Percentiles rank a stretch among this genome's conserved stretches.
phyloP scores from a whole-genome alignment of 768 basidiomycete genomes.

The Ramaria sp. region DNA sequence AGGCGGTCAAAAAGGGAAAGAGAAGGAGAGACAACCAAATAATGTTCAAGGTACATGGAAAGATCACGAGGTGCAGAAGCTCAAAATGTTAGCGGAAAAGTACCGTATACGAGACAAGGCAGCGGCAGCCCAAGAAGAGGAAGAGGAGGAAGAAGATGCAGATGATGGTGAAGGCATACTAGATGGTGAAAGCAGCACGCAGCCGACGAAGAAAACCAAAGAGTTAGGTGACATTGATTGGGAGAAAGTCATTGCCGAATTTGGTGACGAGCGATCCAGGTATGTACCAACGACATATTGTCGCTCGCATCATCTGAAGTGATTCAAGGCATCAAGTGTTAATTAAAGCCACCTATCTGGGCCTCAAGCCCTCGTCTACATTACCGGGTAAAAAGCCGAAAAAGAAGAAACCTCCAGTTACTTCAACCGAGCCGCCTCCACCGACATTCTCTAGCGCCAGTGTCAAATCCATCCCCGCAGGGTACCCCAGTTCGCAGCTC shows the following conservation, averaged over 20 bases:
- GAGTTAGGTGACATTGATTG: conserved; percentile 57
- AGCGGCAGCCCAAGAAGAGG: conserved; percentile 28
- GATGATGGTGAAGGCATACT: background rate
- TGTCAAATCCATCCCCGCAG: background rate
- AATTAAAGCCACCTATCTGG: conserved; percentile 69
- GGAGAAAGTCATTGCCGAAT: conserved; percentile 67
- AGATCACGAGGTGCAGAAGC: conserved; percentile 60
- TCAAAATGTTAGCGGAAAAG: conserved; percentile 61
- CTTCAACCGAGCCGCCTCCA: background rate
- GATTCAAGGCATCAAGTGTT: conserved; percentile 64
- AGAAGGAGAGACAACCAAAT: conserved; percentile 20
- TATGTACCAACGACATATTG: conserved; percentile 15
- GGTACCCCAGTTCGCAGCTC: background rate
- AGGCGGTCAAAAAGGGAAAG: conserved; percentile 11
- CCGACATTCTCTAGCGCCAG: conserved; percentile 1
- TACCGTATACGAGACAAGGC: background rate
- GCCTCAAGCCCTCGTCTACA: conserved; percentile 38
- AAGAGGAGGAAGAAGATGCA: conserved; percentile 15
- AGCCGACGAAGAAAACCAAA: conserved; percentile 14
- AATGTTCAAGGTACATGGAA: conserved; percentile 64
- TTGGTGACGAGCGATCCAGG: conserved; percentile 69
- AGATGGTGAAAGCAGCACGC: background rate
- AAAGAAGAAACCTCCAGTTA: background rate
- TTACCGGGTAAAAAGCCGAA: conserved; percentile 9
- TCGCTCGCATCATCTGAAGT: background rate